Percentiles rank a stretch among this genome's conserved stretches.
Conservation (phyloP, 2,329 filamentous ascomycete species). For the Aureobasidium namibiae region DNA sequence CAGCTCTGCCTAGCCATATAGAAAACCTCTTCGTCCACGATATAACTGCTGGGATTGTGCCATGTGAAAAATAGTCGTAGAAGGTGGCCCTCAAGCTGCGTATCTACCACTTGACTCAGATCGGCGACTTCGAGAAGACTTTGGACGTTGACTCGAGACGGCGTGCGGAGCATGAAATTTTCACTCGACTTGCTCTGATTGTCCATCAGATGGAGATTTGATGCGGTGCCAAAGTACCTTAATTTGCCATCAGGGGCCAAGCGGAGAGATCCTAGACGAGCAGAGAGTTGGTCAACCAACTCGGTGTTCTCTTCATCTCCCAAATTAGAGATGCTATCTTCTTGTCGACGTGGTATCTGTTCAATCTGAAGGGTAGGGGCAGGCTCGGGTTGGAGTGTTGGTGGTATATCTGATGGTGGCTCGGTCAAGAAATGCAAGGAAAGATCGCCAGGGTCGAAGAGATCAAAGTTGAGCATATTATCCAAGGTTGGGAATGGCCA, state of each 20-base stretch:
- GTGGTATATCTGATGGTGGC: not conserved
- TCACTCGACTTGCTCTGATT: conserved; percentile 20
- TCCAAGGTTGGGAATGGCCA: conserved; percentile 14
- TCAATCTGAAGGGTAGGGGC: not conserved
- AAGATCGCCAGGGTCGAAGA: not conserved
- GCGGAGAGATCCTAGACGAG: conserved; percentile 37
- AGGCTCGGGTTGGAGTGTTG: not conserved
- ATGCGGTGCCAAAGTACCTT: conserved; percentile 38
- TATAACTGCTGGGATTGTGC: conserved; percentile 40
- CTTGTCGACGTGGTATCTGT: not conserved
- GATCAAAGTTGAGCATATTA: conserved; percentile 6
- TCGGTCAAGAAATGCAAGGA: not conserved
- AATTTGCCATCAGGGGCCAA: conserved; percentile 36
- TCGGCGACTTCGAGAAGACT: conserved; percentile 32
- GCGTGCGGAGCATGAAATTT: conserved; percentile 26
- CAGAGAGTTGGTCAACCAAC: conserved; percentile 36
- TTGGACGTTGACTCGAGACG: conserved; percentile 30
- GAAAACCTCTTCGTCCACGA: conserved; percentile 34
- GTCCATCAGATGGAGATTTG: conserved; percentile 36
- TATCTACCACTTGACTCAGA: conserved; percentile 33
- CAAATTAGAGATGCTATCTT: not conserved
- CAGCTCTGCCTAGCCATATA: conserved; percentile 14
- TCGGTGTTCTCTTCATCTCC: conserved; percentile 24
- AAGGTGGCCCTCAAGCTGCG: conserved; percentile 36
- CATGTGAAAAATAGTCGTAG: conserved; percentile 40